Evolutionary conservation across 2,329 filamentous ascomycete genomes (phyloP).

Genomic region (Thelonectria blattea): DNA sequence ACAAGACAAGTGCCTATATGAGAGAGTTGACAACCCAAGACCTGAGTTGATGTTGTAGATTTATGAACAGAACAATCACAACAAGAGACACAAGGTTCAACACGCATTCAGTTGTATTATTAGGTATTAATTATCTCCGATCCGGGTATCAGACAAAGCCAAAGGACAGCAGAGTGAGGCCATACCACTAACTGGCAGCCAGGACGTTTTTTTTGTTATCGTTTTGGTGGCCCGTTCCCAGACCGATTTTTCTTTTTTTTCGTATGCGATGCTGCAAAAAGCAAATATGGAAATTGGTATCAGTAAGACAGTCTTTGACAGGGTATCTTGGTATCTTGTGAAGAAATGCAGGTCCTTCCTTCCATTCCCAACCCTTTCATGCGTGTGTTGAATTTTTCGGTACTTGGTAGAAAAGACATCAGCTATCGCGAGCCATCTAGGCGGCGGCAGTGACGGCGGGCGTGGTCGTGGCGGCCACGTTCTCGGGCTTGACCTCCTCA

Average conservation of each 20-base stretch:
- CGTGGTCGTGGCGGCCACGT: slow-evolving; percentile 46
- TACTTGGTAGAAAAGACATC: slow-evolving; percentile 37
- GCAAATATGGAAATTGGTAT: slow-evolving; percentile 49
- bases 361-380: slow-evolving; percentile 55
- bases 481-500: slow-evolving; percentile 49
- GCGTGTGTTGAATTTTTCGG: slow-evolving; percentile 38
- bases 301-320: slow-evolving; percentile 56
- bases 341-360: slow-evolving; percentile 61
- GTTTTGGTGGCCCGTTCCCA: slow-evolving; percentile 26
- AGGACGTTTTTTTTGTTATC: slow-evolving; percentile 33
- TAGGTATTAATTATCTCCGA: slow-evolving; percentile 52
- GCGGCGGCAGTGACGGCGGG: slow-evolving; percentile 59
- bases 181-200: slow-evolving; percentile 28
- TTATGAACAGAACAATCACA: background rate
- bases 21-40: too few species aligned
- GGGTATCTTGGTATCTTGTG: slow-evolving; percentile 60
- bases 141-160: slow-evolving; percentile 50
- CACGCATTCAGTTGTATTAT: slow-evolving; percentile 50
- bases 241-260: slow-evolving; percentile 29
- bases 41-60: too few species aligned
- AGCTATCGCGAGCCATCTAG: slow-evolving; percentile 46
- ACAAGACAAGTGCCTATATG: too few species aligned
- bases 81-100: slow-evolving; percentile 27
- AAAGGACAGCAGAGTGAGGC: slow-evolving; percentile 36
- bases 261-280: slow-evolving; percentile 27